Evolutionary conservation across 352 stramenopile genomes (phyloP), one percentile per base, ranked within the genome.

Genomic region (Globisporangium megalacanthum): DNA sequence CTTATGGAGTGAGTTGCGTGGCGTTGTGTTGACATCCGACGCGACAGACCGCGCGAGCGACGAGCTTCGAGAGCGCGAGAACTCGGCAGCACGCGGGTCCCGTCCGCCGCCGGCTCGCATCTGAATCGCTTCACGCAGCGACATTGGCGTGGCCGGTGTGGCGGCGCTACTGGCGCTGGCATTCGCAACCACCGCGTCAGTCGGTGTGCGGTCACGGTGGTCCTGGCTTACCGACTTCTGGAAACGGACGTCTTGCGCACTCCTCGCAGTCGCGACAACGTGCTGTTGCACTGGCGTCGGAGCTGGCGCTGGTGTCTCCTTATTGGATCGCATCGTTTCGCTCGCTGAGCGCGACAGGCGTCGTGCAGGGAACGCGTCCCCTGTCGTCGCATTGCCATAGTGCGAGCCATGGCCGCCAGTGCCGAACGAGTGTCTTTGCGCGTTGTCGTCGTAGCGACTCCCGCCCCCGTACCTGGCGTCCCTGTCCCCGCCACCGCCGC

Each of bases 231-330:
- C 50, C 0, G 58, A 54, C 45, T 79, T 80, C 22, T 65, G 61
- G 42, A 76, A 61, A 10, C 74, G 73, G 6, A 78, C 68, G 58
- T 90, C 79, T 50, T 84, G 73, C 3, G 68, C 67, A 35, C 77
- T 88, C 33, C 72, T 79, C 6, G 37, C 42, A 14, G 53, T 46
- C n/a, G 13, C 15, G 11, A 31, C 22, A 13, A 36, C 37, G 37
- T 52, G 55, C 9, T 20, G 33, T 20, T 53, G 39, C 33, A 17
- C 46, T 20, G 20, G 50, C 33, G 25, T 11, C 7, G 46, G 7
- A 14, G 44, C 45, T n/a, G 39, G 15, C 14, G 49, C 13, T 44
- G 20, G 8, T 17, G 42, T 13, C 20, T 14, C 52, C n/a, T 22
- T 19, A 13, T 61, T 35, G 22, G 15, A 44, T 36, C 58, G 58